Percentiles rank a stretch among this genome's conserved stretches.
Evolutionary conservation across 2,329 filamentous ascomycete genomes (phyloP).

Genomic region (Dryadomyces quercivorus): DNA sequence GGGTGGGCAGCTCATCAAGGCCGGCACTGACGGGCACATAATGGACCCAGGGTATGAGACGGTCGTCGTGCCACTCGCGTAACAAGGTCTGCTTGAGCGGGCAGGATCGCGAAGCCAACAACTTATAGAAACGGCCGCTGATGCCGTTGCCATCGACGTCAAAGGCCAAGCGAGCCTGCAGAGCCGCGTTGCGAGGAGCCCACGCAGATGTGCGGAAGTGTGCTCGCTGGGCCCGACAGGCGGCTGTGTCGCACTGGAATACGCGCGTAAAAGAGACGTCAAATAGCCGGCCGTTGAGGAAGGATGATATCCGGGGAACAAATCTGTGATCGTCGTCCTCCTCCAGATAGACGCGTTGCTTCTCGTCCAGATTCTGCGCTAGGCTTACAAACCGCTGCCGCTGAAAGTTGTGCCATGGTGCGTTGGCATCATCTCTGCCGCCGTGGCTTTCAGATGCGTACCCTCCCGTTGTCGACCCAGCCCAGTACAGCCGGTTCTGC

Average conservation of each 20-base stretch:
- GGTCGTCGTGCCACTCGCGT: conserved; percentile 46
- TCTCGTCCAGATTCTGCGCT: conserved; percentile 19
- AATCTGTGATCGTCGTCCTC: neutral
- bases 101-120: conserved; percentile 32
- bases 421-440: neutral
- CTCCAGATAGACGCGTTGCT: conserved; percentile 21
- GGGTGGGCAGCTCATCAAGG: neutral
- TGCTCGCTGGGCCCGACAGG: conserved; percentile 1
- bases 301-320: conserved; percentile 13
- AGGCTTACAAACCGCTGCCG: conserved; percentile 32
- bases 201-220: conserved; percentile 11
- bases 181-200: conserved; percentile 18
- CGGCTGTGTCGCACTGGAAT: conserved; percentile 26
- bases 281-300: conserved; percentile 22
- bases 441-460: conserved; percentile 17
- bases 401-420: conserved; percentile 29
- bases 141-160: conserved; percentile 46
- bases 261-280: conserved; percentile 20
- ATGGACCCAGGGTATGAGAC: conserved; percentile 43
- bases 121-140: conserved; percentile 38
- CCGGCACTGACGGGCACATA: conserved; percentile 36
- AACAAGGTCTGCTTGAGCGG: conserved; percentile 41
- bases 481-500: conserved; percentile 40
- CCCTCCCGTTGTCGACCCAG: conserved; percentile 41
- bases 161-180: conserved; percentile 29